Evolutionary conservation across 75 land plant species (phyloP).

Genomic region (Pinus albicaulis): DNA sequence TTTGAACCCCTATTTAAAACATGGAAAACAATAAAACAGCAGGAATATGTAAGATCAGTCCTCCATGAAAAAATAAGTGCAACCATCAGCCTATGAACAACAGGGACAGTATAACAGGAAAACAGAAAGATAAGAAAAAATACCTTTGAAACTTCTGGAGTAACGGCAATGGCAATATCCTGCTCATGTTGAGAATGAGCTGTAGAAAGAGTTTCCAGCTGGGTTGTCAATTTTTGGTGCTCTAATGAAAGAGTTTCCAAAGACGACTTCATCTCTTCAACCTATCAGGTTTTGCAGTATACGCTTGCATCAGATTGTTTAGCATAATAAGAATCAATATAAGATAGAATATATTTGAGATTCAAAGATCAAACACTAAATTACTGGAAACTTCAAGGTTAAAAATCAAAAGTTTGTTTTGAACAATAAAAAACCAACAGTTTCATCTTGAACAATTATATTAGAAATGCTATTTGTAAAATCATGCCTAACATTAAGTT

Average conservation of each 20-base stretch:
- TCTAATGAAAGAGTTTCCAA: constrained; percentile 1
- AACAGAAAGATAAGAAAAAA: background rate
- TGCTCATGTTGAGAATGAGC: constrained; percentile 5
- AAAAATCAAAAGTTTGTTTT: background rate
- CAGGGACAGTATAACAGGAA: background rate
- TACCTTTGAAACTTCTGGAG: background rate
- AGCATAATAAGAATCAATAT: background rate
- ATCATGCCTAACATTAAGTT: background rate
- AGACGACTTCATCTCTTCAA: background rate
- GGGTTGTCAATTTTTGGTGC: background rate
- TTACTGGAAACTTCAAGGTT: background rate
- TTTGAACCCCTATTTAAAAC: background rate
- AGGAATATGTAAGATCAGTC: background rate
- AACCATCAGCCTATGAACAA: background rate
- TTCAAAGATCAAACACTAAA: background rate
- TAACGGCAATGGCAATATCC: background rate
- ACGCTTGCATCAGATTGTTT: background rate
- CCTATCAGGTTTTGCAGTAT: background rate
- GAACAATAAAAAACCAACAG: background rate
- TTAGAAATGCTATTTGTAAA: background rate
- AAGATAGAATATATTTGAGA: background rate
- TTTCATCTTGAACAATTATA: background rate
- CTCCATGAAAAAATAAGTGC: background rate
- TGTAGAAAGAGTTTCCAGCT: constrained; percentile 1
- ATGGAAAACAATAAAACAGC: background rate